Conservation (phyloP, 2,329 filamentous ascomycete genomes). For the Pseudogymnoascus sp. region DNA sequence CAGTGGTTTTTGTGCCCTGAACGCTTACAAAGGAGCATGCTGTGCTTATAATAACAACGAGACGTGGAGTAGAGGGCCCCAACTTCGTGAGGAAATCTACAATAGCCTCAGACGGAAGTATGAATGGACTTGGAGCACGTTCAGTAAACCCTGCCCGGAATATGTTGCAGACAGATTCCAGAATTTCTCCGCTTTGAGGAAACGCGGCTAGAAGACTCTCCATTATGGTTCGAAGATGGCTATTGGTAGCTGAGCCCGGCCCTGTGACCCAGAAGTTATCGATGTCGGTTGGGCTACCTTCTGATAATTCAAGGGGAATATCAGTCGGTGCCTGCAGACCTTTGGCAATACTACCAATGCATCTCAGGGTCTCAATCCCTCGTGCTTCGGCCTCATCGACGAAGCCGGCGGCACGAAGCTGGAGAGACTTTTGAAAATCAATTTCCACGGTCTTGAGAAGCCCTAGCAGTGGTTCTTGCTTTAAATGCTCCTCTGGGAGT, state of each 20-base stretch:
- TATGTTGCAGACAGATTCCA: slow-evolving; percentile 66
- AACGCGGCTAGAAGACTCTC: slow-evolving; percentile 48
- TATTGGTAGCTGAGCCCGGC: slow-evolving; percentile 44
- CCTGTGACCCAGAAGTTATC: slow-evolving; percentile 44
- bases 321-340: slow-evolving; percentile 66
- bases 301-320: slow-evolving; percentile 60
- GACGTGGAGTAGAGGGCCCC: slow-evolving; percentile 53
- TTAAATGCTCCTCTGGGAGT: slow-evolving; percentile 50
- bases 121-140: slow-evolving; percentile 67
- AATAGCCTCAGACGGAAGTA: slow-evolving; percentile 62
- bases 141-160: slow-evolving; percentile 72
- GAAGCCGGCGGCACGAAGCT: slow-evolving; percentile 16
- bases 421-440: slow-evolving; percentile 47
- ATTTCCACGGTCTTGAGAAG: slow-evolving; percentile 56
- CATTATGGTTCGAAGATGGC: slow-evolving; percentile 46
- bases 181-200: slow-evolving; percentile 56
- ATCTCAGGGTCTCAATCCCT: slow-evolving; percentile 50
- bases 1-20: slow-evolving; percentile 40
- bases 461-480: slow-evolving; percentile 48
- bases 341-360: slow-evolving; percentile 63
- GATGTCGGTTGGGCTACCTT: slow-evolving; percentile 28
- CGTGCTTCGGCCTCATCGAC: slow-evolving; percentile 35
- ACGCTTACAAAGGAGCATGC: slow-evolving; percentile 65
- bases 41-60: slow-evolving; percentile 64
- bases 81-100: slow-evolving; percentile 59